These are phyloP conservation scores for Clavulina sp. DNA, from an alignment of 768 basidiomycete species.

Conservation along the genomic window DNA sequence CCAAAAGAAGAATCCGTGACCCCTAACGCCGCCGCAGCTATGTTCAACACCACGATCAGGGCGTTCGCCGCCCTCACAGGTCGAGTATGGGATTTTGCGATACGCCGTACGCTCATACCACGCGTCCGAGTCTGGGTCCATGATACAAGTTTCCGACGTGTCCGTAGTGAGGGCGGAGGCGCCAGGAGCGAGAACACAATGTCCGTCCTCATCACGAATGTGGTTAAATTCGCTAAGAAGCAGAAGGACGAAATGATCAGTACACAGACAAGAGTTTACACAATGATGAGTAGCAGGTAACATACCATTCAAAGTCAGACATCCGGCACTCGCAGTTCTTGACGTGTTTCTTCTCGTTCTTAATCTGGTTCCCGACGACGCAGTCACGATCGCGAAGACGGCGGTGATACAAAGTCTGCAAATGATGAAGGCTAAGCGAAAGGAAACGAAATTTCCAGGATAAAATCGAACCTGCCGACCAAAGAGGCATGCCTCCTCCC, in stretches of 20 bases:
- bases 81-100: slow-evolving; percentile 78
- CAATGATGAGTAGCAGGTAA: no score
- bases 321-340: slow-evolving; percentile 54
- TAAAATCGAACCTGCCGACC: slow-evolving; percentile 53
- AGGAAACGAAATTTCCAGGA: neutral
- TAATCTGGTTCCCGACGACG: slow-evolving; percentile 50
- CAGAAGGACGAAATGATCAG: neutral
- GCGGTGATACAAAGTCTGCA: slow-evolving; percentile 79
- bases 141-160: slow-evolving; percentile 42
- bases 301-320: slow-evolving; percentile 89
- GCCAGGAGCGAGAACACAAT: slow-evolving; percentile 64
- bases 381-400: slow-evolving; percentile 66
- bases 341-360: slow-evolving; percentile 38
- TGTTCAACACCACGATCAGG: slow-evolving; percentile 61
- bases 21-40: slow-evolving; percentile 62
- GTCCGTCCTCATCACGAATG: slow-evolving; percentile 42
- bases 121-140: slow-evolving; percentile 32
- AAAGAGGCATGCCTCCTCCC: slow-evolving; percentile 80
- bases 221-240: slow-evolving; percentile 78
- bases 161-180: slow-evolving; percentile 34
- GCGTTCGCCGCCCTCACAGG: slow-evolving; percentile 64
- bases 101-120: slow-evolving; percentile 94
- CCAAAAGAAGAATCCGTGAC: slow-evolving; percentile 74
- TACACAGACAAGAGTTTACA: no score
- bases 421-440: neutral